These are phyloP conservation scores for Curvularia verruculosa DNA, from an alignment of 2,329 filamentous ascomycete species.

Conservation along the genomic window DNA sequence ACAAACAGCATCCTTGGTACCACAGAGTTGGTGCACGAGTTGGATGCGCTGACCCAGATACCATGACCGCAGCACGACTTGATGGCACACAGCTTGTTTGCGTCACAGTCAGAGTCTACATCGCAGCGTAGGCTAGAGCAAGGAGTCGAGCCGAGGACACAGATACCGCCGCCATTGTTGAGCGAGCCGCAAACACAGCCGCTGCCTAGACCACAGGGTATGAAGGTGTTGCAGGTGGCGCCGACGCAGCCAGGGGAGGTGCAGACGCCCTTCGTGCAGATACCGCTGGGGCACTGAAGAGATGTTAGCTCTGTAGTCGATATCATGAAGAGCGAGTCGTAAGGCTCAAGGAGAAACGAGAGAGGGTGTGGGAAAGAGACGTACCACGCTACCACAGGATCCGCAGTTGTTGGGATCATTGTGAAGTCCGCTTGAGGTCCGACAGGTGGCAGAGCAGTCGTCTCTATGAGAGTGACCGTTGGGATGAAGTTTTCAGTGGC, in stretches of 20 bases:
- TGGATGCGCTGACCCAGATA: not conserved
- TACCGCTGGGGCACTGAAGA: not conserved
- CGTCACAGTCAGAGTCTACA: not conserved
- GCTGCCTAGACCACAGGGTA: not conserved
- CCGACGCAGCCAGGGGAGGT: not conserved
- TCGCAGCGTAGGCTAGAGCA: not conserved
- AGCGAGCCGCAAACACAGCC: not conserved
- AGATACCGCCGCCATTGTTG: not conserved
- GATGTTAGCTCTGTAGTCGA: not conserved
- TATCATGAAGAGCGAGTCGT: not conserved
- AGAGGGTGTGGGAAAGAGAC: not conserved
- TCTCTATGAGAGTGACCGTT: not conserved
- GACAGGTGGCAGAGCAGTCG: not conserved
- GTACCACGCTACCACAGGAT: not conserved
- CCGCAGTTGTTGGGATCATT: conserved; percentile 6
- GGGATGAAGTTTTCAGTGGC: not conserved
- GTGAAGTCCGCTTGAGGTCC: not conserved
- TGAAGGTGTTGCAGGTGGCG: not conserved
- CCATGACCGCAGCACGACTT: not conserved
- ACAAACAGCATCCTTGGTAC: not conserved
- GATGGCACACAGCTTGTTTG: not conserved
- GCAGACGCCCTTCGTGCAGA: not conserved
- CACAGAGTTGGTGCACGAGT: not conserved
- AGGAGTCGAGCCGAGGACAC: not conserved
- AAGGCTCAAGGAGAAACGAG: too few relatives aligned